Evolutionary conservation across 2,329 filamentous ascomycete species (phyloP).

Genomic region (Pleomassaria siparia): DNA sequence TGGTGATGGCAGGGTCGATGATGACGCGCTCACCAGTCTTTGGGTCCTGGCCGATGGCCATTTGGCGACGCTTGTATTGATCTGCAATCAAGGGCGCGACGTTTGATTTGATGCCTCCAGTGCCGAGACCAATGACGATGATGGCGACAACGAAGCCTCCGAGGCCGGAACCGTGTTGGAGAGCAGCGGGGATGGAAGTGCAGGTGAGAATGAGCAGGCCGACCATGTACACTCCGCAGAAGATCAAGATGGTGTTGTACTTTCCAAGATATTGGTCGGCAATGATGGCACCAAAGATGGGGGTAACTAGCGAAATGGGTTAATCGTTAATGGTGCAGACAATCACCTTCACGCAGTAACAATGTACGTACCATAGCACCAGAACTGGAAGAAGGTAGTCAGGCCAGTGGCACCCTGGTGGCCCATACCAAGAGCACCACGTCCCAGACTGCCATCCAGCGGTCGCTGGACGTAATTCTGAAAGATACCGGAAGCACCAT

Average conservation of each 20-base stretch:
- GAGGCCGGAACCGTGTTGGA: constrained; percentile 62
- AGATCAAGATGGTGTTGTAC: constrained; percentile 70
- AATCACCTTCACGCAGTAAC: too few relatives aligned
- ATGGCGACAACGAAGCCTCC: constrained; percentile 63
- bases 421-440: constrained; percentile 47
- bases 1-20: constrained; percentile 51
- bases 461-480: constrained; percentile 53
- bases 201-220: constrained; percentile 69
- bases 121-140: constrained; percentile 71
- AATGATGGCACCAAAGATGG: constrained; percentile 52
- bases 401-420: constrained; percentile 50
- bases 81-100: constrained; percentile 58
- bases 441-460: constrained; percentile 39
- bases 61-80: constrained; percentile 48
- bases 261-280: constrained; percentile 72
- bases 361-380: constrained; percentile 35
- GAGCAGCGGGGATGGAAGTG: constrained; percentile 65
- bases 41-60: constrained; percentile 45
- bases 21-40: constrained; percentile 50
- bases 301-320: constrained; percentile 35
- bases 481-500: constrained; percentile 50
- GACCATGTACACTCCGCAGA: constrained; percentile 63
- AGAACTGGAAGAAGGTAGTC: constrained; percentile 49
- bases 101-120: constrained; percentile 81
- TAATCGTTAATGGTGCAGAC: too few relatives aligned